Base-by-base conservation (phyloP, 2,329 filamentous ascomycete species). In the Microcyclosporella mali region DNA sequence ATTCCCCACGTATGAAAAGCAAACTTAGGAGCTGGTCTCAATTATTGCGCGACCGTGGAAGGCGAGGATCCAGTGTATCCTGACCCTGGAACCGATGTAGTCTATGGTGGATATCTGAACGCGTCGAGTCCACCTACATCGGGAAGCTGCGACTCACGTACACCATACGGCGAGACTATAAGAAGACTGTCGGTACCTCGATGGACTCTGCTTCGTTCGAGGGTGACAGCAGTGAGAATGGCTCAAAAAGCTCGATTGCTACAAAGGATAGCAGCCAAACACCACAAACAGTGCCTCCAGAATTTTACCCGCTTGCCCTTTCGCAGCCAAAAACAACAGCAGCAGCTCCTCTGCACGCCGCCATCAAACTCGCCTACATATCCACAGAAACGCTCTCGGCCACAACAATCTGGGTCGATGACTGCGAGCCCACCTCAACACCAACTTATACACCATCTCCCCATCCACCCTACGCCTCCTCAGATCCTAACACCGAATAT, bases 1-100 rank as follows among this genome's bases (percentile, higher is more conserved):
- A 59, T 71, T 6, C 69, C 70, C 2, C 60, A 64, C 30, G 56
- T 73, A 9, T 73, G 64, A 51, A 65, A 67, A 33, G 69, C 69
- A 1, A 70, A 72, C 45, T 49, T 72, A 2, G n/a, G n/a, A n/a
- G 53, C 55, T 6, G 58, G 60, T 8, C 52, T 70, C 44, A 70
- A 69, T 43, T 56, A 57, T 32, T 72, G 69, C 47, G 55, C 47
- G 19, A 68, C 64, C 0, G 50, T 52, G 11, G 68, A 69, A 42
- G 63, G 59, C 2, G 50, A 54, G 1, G 63, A 68, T 38, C 57
- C 62, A 7, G 56, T 70, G 3, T 72, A 69, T 47, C 65, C 67
- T 2, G 45, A 65, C 32, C 68, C 69, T 12, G 70, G 70, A 0
- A 46, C 52, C 1, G 62, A 65, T 34, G 66, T 72, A 2, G 46